Base-by-base conservation (phyloP, 2,329 filamentous ascomycete species). In the Metarhizium guizhouense region DNA sequence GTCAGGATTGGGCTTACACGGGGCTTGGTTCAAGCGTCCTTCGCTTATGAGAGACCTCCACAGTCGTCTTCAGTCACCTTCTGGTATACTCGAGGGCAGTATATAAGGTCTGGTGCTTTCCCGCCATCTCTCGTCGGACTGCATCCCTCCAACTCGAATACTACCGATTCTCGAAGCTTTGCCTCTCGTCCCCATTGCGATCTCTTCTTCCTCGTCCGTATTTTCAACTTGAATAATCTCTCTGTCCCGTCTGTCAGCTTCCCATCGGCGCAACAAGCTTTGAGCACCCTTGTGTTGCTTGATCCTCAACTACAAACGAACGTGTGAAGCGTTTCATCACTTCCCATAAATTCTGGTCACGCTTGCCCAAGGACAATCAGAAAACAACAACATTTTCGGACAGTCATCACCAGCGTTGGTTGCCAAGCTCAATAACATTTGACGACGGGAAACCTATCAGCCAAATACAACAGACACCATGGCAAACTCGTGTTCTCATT, bases 401-500 rank as follows among this genome's bases (percentile, higher is more conserved):
- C 6, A 4, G 16, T 43, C 16, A 16, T n/a, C 14, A 6, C 40
- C 16, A 2, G 13, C 6, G 6, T 20, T 13, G 16, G 16, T 45
- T 20, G 42, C n/a, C 42, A 11, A 20, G 6, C 18, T 45, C n/a
- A 6, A 25, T 25, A 18, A 43, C 18, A 7, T 20, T 45, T 13
- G 1, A 20, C n/a, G 42, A 6, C 16, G 11, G 16, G 18, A 20
- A 45, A 25, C 16, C 10, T 30, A 29, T 34, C 18, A 20, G 14
- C 36, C 29, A 29, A 20, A 6, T 20, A 48, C 20, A 4, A 48
- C 13, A 30, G 20, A 30, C 38, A 65, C 76, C 56, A 75, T 85
- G 67, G 75, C 79, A 53, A 75, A 70, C 60, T 76, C 76, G 58
- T 87, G 84, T 67, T 75, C 77, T 40, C 84, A 87, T 67, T 76